A percentile compares a stretch with the other conserved stretches of the same genome.
phyloP scores from a whole-genome alignment of 2,329 filamentous ascomycete species.

The Emergomyces orientalis region DNA sequence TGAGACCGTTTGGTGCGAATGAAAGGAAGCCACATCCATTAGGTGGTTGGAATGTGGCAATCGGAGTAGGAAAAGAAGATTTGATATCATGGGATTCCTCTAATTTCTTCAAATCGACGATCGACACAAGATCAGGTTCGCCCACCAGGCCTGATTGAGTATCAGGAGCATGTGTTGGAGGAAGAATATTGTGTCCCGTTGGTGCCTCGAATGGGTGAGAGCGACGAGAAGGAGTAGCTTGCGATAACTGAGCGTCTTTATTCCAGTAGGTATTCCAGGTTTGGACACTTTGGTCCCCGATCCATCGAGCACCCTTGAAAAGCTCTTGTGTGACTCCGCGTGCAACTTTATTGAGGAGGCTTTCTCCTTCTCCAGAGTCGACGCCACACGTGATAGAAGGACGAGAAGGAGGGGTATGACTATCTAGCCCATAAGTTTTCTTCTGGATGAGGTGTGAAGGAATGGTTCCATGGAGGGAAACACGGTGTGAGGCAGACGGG shows the following conservation, averaged over 20 bases:
- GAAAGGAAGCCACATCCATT: constrained; percentile 43
- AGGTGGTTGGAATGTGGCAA: constrained; percentile 40
- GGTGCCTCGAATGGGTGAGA: constrained; percentile 15
- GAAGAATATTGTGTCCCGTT: constrained; percentile 32
- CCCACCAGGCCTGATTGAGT: constrained; percentile 26
- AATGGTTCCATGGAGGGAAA: constrained; percentile 35
- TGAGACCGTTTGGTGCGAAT: constrained; percentile 39
- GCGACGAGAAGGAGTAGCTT: constrained; percentile 23
- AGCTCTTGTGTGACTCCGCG: constrained; percentile 43
- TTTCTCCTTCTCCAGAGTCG: constrained; percentile 40
- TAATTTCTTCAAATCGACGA: constrained; percentile 38
- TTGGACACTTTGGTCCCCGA: constrained; percentile 42
- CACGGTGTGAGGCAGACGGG: constrained; percentile 28
- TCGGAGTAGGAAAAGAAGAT: constrained; percentile 27
- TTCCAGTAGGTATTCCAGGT: constrained; percentile 45
- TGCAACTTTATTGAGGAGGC: constrained; percentile 40
- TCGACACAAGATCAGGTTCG: constrained; percentile 39
- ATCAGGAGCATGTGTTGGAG: constrained; percentile 39
- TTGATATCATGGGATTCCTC: constrained; percentile 32
- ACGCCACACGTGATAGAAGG: constrained; percentile 37
- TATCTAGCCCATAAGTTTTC: constrained; percentile 35
- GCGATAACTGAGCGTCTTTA: constrained; percentile 29
- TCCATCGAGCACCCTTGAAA: constrained; percentile 41
- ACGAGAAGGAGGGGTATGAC: constrained; percentile 33
- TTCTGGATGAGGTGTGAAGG: constrained; percentile 27